Evolutionary conservation across 768 basidiomycete genomes (phyloP).

Genomic region (Amanita rimosa): DNA sequence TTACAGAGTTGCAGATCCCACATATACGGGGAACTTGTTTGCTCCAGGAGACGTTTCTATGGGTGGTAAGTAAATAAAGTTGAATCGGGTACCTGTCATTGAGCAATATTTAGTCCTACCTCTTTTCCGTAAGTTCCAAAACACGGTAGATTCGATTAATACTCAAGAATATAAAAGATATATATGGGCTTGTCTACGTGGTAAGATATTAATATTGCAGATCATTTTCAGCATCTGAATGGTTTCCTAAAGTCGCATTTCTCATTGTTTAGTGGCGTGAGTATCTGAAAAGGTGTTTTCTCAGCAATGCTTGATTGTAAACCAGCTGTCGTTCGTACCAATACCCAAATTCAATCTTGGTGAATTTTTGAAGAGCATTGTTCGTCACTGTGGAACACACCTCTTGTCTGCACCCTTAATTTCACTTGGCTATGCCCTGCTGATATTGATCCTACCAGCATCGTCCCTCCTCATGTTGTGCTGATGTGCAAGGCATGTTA

Average conservation of each 20-base stretch:
- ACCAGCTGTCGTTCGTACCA: conserved; percentile 44
- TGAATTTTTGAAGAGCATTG: conserved; percentile 43
- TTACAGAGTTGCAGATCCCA: conserved; percentile 29
- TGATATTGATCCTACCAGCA: conserved; percentile 18
- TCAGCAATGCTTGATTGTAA: not conserved
- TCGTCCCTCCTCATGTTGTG: conserved; percentile 59
- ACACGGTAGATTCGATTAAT: not conserved
- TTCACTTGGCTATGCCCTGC: not conserved
- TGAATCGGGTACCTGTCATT: not conserved
- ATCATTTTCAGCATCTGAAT: conserved; percentile 4
- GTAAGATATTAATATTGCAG: conserved; percentile 21
- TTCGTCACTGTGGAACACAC: conserved; percentile 42
- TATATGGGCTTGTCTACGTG: conserved; percentile 47
- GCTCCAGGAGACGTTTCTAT: conserved; percentile 44
- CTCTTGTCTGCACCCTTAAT: conserved; percentile 32
- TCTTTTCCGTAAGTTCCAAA: conserved; percentile 39
- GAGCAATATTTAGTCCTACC: conserved; percentile 32
- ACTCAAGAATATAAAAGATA: conserved; percentile 24
- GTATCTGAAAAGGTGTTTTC: conserved; percentile 6
- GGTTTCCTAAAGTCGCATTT: conserved; percentile 33
- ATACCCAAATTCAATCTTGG: conserved; percentile 53
- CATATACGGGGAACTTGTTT: conserved; percentile 27
- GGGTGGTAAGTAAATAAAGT: conserved; percentile 32
- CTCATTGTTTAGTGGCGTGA: conserved; percentile 40
- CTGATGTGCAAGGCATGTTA: conserved; percentile 51